A percentile compares a stretch with the other conserved stretches of the same genome.
Conservation (phyloP, 2,329 filamentous ascomycete species). For the Xylaria multiplex region DNA sequence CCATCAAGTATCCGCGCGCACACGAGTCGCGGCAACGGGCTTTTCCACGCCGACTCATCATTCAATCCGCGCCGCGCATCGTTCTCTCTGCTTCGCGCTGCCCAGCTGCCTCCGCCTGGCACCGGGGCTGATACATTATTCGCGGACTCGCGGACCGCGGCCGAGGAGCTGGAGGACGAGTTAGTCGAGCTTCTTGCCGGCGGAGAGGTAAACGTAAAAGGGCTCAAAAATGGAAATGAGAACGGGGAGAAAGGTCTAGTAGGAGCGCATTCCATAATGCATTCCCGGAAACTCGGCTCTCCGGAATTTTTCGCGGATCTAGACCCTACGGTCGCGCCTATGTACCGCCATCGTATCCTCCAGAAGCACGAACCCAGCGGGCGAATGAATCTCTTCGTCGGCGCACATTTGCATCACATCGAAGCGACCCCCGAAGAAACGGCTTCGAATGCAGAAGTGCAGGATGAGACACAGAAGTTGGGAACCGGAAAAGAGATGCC, state of each 20-base stretch:
- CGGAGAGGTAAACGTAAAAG: slow-evolving; percentile 13
- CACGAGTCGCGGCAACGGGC: slow-evolving; percentile 55
- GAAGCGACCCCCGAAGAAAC: slow-evolving; percentile 44
- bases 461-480: too few relatives aligned
- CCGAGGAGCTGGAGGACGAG: slow-evolving; percentile 54
- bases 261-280: slow-evolving; percentile 61
- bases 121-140: slow-evolving; percentile 64
- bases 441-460: too few relatives aligned
- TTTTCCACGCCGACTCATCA: slow-evolving; percentile 65
- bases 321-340: slow-evolving; percentile 52
- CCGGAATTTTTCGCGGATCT: slow-evolving; percentile 60
- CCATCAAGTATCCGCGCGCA: slow-evolving; percentile 40
- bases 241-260: slow-evolving; percentile 53
- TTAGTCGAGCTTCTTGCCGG: slow-evolving; percentile 47
- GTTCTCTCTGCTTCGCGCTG: slow-evolving; percentile 62
- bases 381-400: slow-evolving; percentile 64
- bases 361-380: slow-evolving; percentile 63
- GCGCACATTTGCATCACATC: slow-evolving; percentile 63
- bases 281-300: slow-evolving; percentile 62
- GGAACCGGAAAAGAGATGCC: slow-evolving; percentile 35
- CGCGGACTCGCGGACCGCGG: slow-evolving; percentile 63
- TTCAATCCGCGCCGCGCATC: slow-evolving; percentile 65
- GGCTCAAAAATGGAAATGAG: slow-evolving; percentile 7
- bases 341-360: slow-evolving; percentile 59
- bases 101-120: slow-evolving; percentile 58